Evolutionary conservation across 176 grass and related monocot genomes (phyloP), one percentile per base, ranked within the genome.

Genomic region (Bromus sterilis): DNA sequence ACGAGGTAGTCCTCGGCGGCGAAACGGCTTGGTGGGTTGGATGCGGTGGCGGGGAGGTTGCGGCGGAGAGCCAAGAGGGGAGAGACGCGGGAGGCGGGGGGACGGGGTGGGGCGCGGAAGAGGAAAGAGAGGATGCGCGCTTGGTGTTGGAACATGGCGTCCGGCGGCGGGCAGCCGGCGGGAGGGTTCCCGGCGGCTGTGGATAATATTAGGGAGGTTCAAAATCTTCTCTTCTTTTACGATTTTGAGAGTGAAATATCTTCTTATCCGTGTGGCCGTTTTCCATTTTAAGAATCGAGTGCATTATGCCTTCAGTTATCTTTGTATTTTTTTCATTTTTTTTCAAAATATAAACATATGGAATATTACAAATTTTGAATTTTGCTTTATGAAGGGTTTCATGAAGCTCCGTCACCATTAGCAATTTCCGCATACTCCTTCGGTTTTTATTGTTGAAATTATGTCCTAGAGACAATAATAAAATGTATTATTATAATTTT

Each of bases 1-100:
- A 89, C 60, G n/a, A 81, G 87, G 68, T 85, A 89, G 3, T 85
- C 77, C 25, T 78, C 30, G 42, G 76, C 74, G 69, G 79, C 53
- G 81, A 83, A 83, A 18, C 39, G 70, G 11, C 15, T 9, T 3
- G 57, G n/a, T 33, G 56, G 0, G 12, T 6, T 1, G 11, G 67
- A 24, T 31, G 80, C n/a, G 40, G 70, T 36, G 40, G 70, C 4
- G 57, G 81, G 51, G 57, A 53, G 9, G 57, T 15, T 39, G 66
- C 24, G 66, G 66, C 1, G 36, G 7, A 34, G 6, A 1, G 66
- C 20, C 9, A 3, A 30, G 14, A 32, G 10, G 16, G 35, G 33
- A 6, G 7, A 11, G 7, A 51, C 4, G 20, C 5, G 9, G 35
- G 36, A 9, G 25, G 24, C 66, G 36, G 66, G 25, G 34, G 9